These are phyloP conservation scores for bread wheat (Triticum aestivum) DNA, from an alignment of 176 grass and related monocot genomes.

Conservation along the genomic window IWGSC_CS_RefSeq_v2.1 NC_057794.1:442945421-442945920, in stretches of 20 bases:
- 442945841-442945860: conserved; percentile 52
- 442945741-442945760: not conserved
- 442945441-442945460: conserved; percentile 80
- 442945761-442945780: conserved; percentile 31
- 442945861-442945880: conserved; percentile 11
- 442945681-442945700: conserved; percentile 36
- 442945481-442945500: conserved; percentile 94
- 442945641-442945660: conserved; percentile 76
- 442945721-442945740: not conserved
- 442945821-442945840: conserved; percentile 59
- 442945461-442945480: conserved; percentile 80
- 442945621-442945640: conserved; percentile 71
- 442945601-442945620: conserved; percentile 57
- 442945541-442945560: conserved; percentile 21
- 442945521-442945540: not conserved
- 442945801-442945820: conserved; percentile 84
- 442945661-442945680: conserved; percentile 76
- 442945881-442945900: too few species aligned
- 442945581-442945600: conserved; percentile 71
- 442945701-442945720: not conserved
- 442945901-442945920: conserved; percentile 8
- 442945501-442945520: conserved; percentile 14
- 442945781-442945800: not conserved
- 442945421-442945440: conserved; percentile 83
- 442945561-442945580: conserved; percentile 75